Conservation (phyloP, 2,329 filamentous ascomycete species). For the Ophiosphaerella narmari region DNA sequence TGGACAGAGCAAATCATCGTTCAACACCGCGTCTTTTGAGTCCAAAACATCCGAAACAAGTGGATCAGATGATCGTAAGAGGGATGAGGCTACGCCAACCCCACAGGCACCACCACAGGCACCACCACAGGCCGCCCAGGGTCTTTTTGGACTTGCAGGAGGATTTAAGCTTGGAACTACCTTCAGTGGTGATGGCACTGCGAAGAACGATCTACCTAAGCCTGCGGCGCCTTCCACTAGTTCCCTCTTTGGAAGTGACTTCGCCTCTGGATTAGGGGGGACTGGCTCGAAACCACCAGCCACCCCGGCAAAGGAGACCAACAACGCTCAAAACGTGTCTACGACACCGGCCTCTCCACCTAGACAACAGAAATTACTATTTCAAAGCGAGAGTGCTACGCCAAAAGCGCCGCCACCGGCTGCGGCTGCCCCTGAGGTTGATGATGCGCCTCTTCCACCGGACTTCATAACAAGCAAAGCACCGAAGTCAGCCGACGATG, state of each 20-base stretch:
- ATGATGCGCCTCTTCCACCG: constrained; percentile 46
- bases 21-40: constrained; percentile 34
- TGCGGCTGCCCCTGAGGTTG: constrained; percentile 29
- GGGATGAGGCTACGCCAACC: constrained; percentile 44
- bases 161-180: constrained; percentile 71
- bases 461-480: constrained; percentile 40
- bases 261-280: constrained; percentile 63
- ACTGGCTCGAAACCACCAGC: constrained; percentile 29
- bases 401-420: constrained; percentile 41
- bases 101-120: constrained; percentile 29
- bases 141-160: constrained; percentile 38
- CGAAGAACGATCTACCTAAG: constrained; percentile 63
- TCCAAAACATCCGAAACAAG: constrained; percentile 38
- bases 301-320: constrained; percentile 48
- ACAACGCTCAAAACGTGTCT: constrained; percentile 43
- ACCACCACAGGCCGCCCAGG: constrained; percentile 15
- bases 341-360: constrained; percentile 44
- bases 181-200: constrained; percentile 67
- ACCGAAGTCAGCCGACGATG: constrained; percentile 43
- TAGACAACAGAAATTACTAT: constrained; percentile 25
- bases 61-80: constrained; percentile 31
- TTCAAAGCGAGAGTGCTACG: constrained; percentile 23
- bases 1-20: constrained; percentile 35
- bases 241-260: constrained; percentile 65
- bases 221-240: constrained; percentile 50